Percentiles rank a stretch among this genome's conserved stretches.
Conservation (phyloP, 371 early-diverging fungal genomes). For the Cokeromyces recurvatus region DNA sequence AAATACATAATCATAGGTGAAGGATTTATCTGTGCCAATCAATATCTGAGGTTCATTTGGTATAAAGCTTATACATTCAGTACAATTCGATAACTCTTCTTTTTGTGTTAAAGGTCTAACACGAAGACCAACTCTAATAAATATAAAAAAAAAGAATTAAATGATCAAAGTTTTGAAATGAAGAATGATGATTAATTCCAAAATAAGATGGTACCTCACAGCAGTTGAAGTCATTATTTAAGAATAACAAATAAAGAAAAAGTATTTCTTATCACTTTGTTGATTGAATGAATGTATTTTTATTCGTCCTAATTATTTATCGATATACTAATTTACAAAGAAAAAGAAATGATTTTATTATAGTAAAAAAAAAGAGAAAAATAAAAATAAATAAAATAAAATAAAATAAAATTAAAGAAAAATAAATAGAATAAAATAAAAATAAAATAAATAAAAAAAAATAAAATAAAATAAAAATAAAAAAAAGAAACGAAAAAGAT, state of each 20-base stretch:
- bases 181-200: background rate
- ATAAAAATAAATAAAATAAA: too few species aligned
- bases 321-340: too few species aligned
- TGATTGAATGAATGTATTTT: too few species aligned
- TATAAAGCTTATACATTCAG: constrained; percentile 62
- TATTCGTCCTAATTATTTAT: too few species aligned
- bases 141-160: too few species aligned
- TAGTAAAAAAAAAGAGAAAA: too few species aligned
- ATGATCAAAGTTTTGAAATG: background rate
- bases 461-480: too few species aligned
- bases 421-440: too few species aligned
- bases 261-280: background rate
- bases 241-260: background rate
- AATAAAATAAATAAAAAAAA: too few species aligned
- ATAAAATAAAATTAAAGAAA: too few species aligned
- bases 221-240: constrained; percentile 15
- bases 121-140: constrained; percentile 75
- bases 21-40: constrained; percentile 62
- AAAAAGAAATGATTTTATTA: too few species aligned
- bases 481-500: too few species aligned
- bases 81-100: constrained; percentile 60
- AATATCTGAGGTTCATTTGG: constrained; percentile 60
- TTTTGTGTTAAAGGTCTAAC: constrained; percentile 74
- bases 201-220: constrained; percentile 4
- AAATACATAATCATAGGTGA: constrained; percentile 86